Base-by-base conservation (phyloP, 768 basidiomycete species). In the Collybia nuda region DNA sequence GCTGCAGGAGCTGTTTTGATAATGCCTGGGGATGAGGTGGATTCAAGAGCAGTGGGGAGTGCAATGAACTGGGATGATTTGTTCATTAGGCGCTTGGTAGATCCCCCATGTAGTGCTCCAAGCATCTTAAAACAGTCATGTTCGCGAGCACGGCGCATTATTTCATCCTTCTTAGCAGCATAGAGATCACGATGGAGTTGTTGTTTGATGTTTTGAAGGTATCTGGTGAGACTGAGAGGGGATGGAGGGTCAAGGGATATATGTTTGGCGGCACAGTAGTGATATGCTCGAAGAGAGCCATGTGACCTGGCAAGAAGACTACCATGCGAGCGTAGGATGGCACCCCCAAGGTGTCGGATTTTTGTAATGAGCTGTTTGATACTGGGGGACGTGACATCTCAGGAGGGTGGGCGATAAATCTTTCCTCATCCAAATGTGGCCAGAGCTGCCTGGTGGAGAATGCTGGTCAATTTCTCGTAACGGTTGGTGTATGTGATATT, bases 21-120 rank as follows among this genome's bases (percentile, higher is more conserved):
- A 1, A 32, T 19, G 6, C 43, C 44, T 14, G 52, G 50, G 2
- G 47, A 22, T 2, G 32, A 19, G 19, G 28, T 40, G 2, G 55
- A 40, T n/a, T 53, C 53, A n/a, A 53, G 38, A 19, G 52, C 51
- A 2, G 40, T 46, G 19, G 54, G 46, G 11, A 54, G 44, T 11
- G 40, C 40, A 17, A 54, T 39, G 12, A 56, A 47, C 5, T 36
- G 7, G 12, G 28, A 23, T 1, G 32, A 19, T 18, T 24, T 23
- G n/a, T 18, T 23, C 39, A 47, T 28, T 2, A 47, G 26, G 26
- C 36, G 21, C 45, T 47, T 52, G n/a, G 51, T 40, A 6, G 45
- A 52, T 11, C 45, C 40, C 21, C 51, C 45, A 22, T 14, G 22
- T 7, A 47, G 45, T 19, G 36, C 40, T 8, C 40, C 21, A 28